Percentiles rank a stretch among this genome's conserved stretches.
phyloP scores from a whole-genome alignment of 176 grass and related monocot genomes.

The Panicum miliaceum region DNA sequence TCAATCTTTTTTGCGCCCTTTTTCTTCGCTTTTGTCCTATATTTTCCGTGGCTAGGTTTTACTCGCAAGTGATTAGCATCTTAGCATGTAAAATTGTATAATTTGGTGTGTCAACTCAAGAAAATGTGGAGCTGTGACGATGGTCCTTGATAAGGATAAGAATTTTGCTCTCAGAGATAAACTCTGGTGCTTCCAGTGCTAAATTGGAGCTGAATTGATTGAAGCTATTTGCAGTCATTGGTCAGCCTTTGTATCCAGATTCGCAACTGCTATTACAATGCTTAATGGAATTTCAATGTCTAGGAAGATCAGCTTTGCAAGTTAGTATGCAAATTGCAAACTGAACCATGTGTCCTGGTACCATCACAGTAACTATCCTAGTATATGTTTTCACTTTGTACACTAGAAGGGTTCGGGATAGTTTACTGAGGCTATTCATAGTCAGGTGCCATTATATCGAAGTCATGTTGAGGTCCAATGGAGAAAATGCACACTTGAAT shows the following conservation, averaged over 20 bases:
- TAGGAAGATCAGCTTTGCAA: background rate
- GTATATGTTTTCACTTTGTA: background rate
- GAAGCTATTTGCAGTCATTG: background rate
- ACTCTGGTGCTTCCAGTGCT: background rate
- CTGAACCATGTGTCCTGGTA: background rate
- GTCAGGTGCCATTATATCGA: background rate
- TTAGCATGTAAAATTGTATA: constrained; percentile 61
- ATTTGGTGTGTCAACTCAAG: too few relatives aligned
- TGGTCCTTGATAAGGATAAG: constrained; percentile 28
- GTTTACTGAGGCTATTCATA: background rate
- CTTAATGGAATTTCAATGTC: constrained; percentile 10
- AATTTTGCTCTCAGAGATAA: constrained; percentile 46
- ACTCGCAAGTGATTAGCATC: constrained; percentile 39
- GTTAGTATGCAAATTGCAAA: background rate
- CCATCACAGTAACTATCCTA: background rate
- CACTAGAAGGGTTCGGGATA: background rate
- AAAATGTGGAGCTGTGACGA: constrained; percentile 24
- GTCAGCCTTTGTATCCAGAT: constrained; percentile 2
- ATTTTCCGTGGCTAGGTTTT: constrained; percentile 40
- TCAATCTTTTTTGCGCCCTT: constrained; percentile 22
- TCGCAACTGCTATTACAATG: background rate
- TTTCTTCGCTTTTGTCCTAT: background rate
- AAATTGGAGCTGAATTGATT: background rate
- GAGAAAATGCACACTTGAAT: background rate
- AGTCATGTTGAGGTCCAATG: background rate